Evolutionary conservation across 495 filamentous ascomycete genomes (phyloP).

Genomic region (Sporormia fimetaria): DNA sequence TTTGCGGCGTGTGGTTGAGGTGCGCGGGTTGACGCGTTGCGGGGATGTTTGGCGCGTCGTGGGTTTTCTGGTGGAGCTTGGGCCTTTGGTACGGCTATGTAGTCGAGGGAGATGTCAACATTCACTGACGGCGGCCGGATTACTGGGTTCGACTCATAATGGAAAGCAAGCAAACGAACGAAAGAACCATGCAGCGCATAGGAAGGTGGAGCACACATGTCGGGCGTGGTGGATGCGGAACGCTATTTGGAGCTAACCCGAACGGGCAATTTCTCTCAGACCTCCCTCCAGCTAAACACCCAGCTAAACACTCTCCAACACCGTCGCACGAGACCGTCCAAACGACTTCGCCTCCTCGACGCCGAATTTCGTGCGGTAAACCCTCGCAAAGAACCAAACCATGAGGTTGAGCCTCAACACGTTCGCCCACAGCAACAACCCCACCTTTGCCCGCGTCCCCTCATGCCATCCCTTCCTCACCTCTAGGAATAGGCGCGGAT

Average conservation of each 20-base stretch:
- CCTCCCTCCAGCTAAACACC: no score
- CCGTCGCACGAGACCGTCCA: conserved; percentile 1
- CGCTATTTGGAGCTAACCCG: no score
- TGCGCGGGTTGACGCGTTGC: conserved; percentile 19
- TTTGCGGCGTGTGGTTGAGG: conserved; percentile 9
- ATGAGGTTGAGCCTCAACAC: conserved; percentile 24
- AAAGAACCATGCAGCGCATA: no score
- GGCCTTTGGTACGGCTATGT: neutral
- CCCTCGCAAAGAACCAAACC: conserved; percentile 14
- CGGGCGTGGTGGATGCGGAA: no score
- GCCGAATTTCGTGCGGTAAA: conserved; percentile 22
- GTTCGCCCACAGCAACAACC: conserved; percentile 17
- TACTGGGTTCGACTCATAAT: no score
- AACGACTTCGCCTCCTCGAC: conserved; percentile 4
- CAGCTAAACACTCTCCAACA: neutral
- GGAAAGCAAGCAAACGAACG: no score
- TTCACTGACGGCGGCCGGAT: no score
- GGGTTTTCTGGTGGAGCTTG: neutral
- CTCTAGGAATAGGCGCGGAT: conserved; percentile 42
- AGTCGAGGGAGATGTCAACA: no score
- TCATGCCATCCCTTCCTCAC: conserved; percentile 31
- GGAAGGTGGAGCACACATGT: no score
- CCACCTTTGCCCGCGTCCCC: conserved; percentile 16
- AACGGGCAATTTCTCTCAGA: no score
- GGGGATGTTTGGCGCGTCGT: conserved; percentile 12